Evolutionary conservation across 1,284 basidiomycete species (phyloP), one percentile per base, ranked within the genome.

Genomic region (Lentinus polychrous): DNA sequence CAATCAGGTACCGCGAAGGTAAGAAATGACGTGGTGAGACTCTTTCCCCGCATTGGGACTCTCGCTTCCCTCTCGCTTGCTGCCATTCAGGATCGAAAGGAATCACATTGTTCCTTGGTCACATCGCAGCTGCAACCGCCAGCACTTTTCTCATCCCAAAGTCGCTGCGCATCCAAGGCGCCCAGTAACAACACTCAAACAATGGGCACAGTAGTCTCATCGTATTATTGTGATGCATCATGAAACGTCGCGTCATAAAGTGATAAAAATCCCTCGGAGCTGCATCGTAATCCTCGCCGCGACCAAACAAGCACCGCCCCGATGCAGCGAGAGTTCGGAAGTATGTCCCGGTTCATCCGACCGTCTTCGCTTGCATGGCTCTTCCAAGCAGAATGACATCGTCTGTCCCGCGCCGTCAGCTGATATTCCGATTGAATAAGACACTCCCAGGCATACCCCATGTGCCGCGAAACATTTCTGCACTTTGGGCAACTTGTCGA

Each of bases 1-100:
- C 15, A 22, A 42, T 42, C 47, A 49, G 47, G 47, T 40, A 49
- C 47, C 20, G 31, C 22, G 22, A 44, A 41, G 22, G 11, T 31
- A 20, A 31, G 23, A 14, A 2, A 48, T 48, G 46, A 41, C 46
- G 39, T 41, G 15, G 38, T 24, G 37, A 23, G 17, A 31, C 39
- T 33, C 18, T 48, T 48, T n/a, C 18, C 46, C 46, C 39, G 22
- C 27, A 15, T 20, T 42, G n/a, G 38, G 36, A 31, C 20, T 36
- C 27, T 34, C 44, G 44, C 44, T 36, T 45, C 34, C 20, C 20
- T 22, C 44, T 45, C 44, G 44, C 24, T 37, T 35, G 17, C 17
- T 35, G n/a, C 44, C 43, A n/a, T 44, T 35, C 22, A 36, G 10
- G 5, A 27, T 27, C 27, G 5, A 27, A 10, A 4, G 27, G 10